These are phyloP conservation scores for Cephaloascus albidus DNA, from an alignment of 805 yeast species.

Conservation along the genomic window DNA sequence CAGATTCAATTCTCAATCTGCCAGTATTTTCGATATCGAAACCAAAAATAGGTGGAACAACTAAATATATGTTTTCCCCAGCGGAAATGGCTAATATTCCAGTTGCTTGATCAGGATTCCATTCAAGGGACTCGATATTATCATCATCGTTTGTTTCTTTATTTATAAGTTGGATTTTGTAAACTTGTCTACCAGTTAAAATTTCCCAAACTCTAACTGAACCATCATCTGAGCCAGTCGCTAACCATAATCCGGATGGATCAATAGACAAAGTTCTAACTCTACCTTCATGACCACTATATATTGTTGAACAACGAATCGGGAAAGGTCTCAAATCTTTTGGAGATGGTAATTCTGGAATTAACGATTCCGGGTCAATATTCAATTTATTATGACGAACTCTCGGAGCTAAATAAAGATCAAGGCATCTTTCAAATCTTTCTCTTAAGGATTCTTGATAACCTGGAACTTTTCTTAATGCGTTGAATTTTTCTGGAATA, in stretches of 20 bases:
- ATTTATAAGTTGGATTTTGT: conserved; percentile 44
- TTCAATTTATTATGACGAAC: conserved; percentile 83
- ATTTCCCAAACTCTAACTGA: conserved; percentile 95
- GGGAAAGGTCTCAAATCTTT: conserved; percentile 97
- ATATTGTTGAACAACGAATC: conserved; percentile 74
- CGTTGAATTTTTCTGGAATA: conserved; percentile 69
- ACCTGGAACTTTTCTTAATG: conserved; percentile 91
- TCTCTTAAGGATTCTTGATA: conserved; percentile 81
- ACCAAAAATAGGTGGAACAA: conserved; percentile 89
- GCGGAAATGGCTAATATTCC: conserved; percentile 83
- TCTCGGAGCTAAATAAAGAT: conserved; percentile 92
- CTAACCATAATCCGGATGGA: conserved; percentile 88
- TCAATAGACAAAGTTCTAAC: conserved; percentile 79
- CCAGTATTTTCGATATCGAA: conserved; percentile 78
- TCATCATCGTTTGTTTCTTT: conserved; percentile 55
- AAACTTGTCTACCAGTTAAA: conserved; percentile 88
- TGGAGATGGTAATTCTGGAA: conserved; percentile 96
- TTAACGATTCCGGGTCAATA: conserved; percentile 91
- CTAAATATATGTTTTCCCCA: conserved; percentile 68
- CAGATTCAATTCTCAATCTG: conserved; percentile 71
- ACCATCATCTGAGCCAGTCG: conserved; percentile 97
- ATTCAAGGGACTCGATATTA: conserved; percentile 69
- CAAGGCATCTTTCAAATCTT: conserved; percentile 88
- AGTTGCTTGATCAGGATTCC: conserved; percentile 74
- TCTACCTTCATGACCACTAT: conserved; percentile 75